phyloP scores from a whole-genome alignment of 495 filamentous ascomycete genomes.

The Pyronema domesticum region DNA sequence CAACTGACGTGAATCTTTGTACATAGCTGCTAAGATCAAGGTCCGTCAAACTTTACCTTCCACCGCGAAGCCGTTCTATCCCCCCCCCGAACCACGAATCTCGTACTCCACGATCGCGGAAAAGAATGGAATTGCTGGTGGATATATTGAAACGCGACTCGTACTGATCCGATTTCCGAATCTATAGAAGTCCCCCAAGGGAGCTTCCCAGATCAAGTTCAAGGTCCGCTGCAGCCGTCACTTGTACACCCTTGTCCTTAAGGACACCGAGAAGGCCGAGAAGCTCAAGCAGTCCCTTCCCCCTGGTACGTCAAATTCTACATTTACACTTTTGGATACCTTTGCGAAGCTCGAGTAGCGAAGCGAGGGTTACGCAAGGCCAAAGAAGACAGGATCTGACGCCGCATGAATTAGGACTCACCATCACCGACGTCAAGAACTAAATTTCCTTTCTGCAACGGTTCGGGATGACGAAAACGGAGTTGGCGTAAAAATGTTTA shows the following conservation, averaged over 20 bases:
- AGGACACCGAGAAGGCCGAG: conserved; percentile 96
- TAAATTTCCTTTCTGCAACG: conserved; percentile 3
- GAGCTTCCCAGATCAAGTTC: conserved; percentile 88
- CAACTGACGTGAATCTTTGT: neutral
- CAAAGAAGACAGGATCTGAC: too few species aligned
- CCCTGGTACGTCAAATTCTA: conserved; percentile 46
- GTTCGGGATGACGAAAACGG: neutral
- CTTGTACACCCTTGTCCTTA: conserved; percentile 93
- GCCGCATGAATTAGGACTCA: conserved; percentile 36
- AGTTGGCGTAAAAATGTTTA: conserved; percentile 1
- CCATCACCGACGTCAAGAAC: conserved; percentile 47
- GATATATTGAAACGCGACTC: conserved; percentile 2
- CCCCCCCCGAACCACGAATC: neutral
- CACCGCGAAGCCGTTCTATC: neutral
- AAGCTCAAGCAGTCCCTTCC: conserved; percentile 99
- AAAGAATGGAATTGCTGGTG: conserved; percentile 27
- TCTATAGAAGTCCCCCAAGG: conserved; percentile 78
- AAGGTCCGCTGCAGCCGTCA: conserved; percentile 94
- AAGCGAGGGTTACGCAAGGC: too few species aligned
- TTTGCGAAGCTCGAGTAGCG: too few species aligned
- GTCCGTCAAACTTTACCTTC: conserved; percentile 6
- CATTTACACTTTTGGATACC: neutral
- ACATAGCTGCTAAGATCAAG: conserved; percentile 24
- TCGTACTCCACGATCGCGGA: neutral
- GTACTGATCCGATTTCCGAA: conserved; percentile 1